Percentiles rank a stretch among this genome's conserved stretches.
Conservation (phyloP, 768 basidiomycete species). For the Tylopilus cervinicoccineus region DNA sequence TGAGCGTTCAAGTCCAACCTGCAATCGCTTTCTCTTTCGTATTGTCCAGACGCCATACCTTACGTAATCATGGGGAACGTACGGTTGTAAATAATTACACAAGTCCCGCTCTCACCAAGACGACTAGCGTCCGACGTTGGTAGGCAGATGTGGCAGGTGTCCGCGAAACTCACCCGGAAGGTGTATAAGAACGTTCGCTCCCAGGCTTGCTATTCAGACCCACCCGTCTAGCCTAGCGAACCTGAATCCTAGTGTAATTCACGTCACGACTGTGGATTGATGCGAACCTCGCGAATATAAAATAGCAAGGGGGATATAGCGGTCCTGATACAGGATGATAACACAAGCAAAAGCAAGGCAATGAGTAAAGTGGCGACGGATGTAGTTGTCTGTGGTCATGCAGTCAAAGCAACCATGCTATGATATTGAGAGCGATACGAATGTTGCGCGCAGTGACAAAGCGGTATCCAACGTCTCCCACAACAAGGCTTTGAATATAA, state of each 20-base stretch:
- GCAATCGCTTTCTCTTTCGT: neutral
- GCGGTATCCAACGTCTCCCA: conserved; percentile 11
- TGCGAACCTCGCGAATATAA: conserved; percentile 16
- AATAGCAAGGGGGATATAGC: conserved; percentile 20
- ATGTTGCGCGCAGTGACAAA: conserved; percentile 10
- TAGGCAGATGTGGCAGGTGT: too few relatives aligned
- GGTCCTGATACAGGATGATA: conserved; percentile 22
- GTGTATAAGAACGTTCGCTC: conserved; percentile 3
- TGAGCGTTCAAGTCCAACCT: neutral
- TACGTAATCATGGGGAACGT: too few relatives aligned
- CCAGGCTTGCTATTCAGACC: conserved; percentile 4
- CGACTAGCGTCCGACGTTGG: too few relatives aligned
- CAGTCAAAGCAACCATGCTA: conserved; percentile 12
- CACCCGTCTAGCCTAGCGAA: conserved; percentile 5
- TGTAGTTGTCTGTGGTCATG: conserved; percentile 18
- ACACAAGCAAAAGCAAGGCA: conserved; percentile 15
- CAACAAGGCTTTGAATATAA: conserved; percentile 3
- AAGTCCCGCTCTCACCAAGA: conserved; percentile 3
- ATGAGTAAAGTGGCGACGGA: conserved; percentile 8
- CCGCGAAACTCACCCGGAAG: conserved; percentile 1
- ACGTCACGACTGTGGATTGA: conserved; percentile 16
- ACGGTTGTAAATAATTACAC: conserved; percentile 1
- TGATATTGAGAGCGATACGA: conserved; percentile 11
- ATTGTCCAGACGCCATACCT: too few relatives aligned
- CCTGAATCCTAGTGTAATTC: conserved; percentile 1